phyloP scores from a whole-genome alignment of 2,329 filamentous ascomycete species.

The Hymenoscyphus fraxineus region DNA sequence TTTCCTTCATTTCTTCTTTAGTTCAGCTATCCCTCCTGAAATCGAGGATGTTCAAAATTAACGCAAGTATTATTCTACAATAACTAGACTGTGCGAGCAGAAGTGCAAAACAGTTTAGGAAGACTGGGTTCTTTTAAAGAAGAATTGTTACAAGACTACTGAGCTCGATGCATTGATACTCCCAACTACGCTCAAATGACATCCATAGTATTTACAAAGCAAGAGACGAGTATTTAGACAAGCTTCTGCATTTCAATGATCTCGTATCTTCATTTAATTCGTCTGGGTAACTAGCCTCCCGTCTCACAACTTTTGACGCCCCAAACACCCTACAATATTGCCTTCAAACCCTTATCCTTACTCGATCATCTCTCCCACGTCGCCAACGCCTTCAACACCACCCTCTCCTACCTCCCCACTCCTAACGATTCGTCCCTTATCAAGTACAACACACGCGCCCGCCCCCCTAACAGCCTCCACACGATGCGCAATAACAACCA shows the following conservation, averaged over 20 bases:
- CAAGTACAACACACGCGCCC: constrained; percentile 40
- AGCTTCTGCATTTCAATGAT: no score
- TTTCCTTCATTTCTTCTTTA: no score
- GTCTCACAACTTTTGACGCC: neutral
- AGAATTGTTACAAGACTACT: no score
- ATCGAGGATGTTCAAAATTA: no score
- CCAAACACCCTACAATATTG: neutral
- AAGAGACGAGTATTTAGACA: neutral
- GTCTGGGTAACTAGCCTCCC: neutral
- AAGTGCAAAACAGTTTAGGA: no score
- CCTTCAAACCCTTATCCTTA: neutral
- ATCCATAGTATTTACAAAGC: neutral
- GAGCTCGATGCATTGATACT: neutral
- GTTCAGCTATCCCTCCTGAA: no score
- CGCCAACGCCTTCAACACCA: constrained; percentile 16
- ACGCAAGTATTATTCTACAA: no score
- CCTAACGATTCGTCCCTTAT: constrained; percentile 29
- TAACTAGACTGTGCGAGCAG: no score
- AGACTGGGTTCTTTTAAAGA: no score
- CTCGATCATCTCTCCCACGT: neutral
- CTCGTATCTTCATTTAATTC: no score
- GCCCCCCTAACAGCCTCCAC: constrained; percentile 58
- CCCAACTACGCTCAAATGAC: neutral
- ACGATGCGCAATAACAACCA: constrained; percentile 63
- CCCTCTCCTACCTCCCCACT: constrained; percentile 20